These are phyloP conservation scores for Fraxinus albicans DNA, from an alignment of 305 asterid genomes.

Conservation along the genomic window DNA sequence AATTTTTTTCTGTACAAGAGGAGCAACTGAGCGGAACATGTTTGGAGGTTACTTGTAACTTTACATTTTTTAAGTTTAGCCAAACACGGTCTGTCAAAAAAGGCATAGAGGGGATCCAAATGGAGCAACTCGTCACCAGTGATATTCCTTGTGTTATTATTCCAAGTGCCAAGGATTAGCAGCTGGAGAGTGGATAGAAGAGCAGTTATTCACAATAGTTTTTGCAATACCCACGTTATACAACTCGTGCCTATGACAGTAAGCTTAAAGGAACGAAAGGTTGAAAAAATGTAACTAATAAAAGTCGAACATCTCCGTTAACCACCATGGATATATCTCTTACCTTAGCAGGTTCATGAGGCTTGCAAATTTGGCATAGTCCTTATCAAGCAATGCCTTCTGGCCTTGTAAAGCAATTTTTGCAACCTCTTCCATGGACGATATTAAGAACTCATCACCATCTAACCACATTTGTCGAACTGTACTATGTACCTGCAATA, in stretches of 20 bases:
- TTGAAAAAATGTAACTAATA: background rate
- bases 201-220: background rate
- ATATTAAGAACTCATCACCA: slow-evolving; percentile 76
- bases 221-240: background rate
- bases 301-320: background rate
- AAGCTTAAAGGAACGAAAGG: background rate
- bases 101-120: background rate
- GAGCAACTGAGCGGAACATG: background rate
- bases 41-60: background rate
- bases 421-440: slow-evolving; percentile 81
- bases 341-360: slow-evolving; percentile 84
- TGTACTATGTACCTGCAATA: slow-evolving; percentile 65
- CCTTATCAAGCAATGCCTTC: slow-evolving; percentile 58
- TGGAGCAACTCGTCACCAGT: background rate
- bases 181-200: background rate
- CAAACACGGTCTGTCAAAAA: background rate
- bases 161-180: background rate
- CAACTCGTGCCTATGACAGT: background rate
- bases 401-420: slow-evolving; percentile 70
- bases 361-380: slow-evolving; percentile 47
- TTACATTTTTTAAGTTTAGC: background rate
- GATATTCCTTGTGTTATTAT: background rate
- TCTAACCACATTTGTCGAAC: slow-evolving; percentile 81
- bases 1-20: background rate
- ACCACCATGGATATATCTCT: background rate